Evolutionary conservation across 805 yeast genomes (phyloP), one percentile per base, ranked within the genome.

Genomic region (Starmerella khaoyaiensis): DNA sequence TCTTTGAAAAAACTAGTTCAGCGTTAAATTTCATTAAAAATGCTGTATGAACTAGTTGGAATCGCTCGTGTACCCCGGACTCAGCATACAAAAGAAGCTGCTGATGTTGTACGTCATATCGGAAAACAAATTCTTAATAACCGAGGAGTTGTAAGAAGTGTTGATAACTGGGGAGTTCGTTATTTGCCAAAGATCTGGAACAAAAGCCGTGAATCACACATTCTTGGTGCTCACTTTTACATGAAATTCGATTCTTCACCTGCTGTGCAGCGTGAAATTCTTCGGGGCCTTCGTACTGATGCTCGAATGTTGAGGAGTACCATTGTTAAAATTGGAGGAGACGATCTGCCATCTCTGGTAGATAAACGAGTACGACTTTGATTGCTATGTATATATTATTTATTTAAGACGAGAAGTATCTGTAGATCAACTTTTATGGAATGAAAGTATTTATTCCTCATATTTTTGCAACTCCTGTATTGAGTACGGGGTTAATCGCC

Each of bases 11-110:
- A n/a, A n/a, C n/a, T n/a, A n/a, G n/a, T n/a, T n/a, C n/a, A n/a
- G n/a, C n/a, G n/a, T n/a, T n/a, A n/a, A n/a, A n/a, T 28, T 15
- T n/a, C n/a, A 31, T 19, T 12, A 31, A 24, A 11, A 6, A 86
- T 86, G 97, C 70, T 82, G 41, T 86, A 86, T 65, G 96, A 86
- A 65, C 64, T 87, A 29, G 71, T 83, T 44, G 94, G 94, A 31
- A 79, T 84, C 44, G 84, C 94, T 6, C 81, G 96, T 62, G 76
- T 77, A 8, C 74, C 75, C 44, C 48, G 51, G 20, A 53, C 60
- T 33, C 59, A 62, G 15, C 67, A 66, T 12, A 63, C 67, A 25
- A 53, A 63, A 5, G 87, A 79, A 48, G 83, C 84, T 12, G 74
- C 72, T 47, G 79, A 75, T 55, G 61, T 69, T 23, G 68, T 70